Base-by-base conservation (phyloP, 2,329 filamentous ascomycete species). In the Xylariales sp. region DNA sequence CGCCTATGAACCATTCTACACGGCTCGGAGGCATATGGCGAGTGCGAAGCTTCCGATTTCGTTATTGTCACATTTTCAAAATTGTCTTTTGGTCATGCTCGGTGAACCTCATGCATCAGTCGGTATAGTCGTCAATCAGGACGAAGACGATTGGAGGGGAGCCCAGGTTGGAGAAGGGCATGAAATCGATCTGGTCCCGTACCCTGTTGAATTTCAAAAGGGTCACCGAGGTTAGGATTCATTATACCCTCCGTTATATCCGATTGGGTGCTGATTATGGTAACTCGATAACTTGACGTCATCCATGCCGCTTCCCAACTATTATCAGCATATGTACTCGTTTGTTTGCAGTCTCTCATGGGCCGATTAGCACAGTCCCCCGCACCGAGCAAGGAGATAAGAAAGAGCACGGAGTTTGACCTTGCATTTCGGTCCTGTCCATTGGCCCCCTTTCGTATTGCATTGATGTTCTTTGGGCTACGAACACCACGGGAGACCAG, bases 161-260 rank as follows among this genome's bases (percentile, higher is more conserved):
- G 16, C 23, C 16, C 14, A 18, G 43, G 43, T 49, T 43, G 50
- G 48, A 54, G 58, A 49, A 18, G 18, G 16, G 32, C 16, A 18
- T 49, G n/a, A 36, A 41, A 52, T 36, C 36, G 32, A 30, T 30
- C 43, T 28, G 36, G 12, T 41, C 62, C 60, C 62, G 62, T 57
- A 65, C 64, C 48, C 62, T 58, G 64, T 66, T 66, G 41, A 62
- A 57, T 66, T 62, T 58, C 64, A 30, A 46, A 66, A 62, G 3
- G 34, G 58, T 45, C 23, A 64, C 61, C 28, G 12, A 43, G 28
- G 28, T 56, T 41, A 10, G 39, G 39, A 41, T 41, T 1, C 39
- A 14, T 41, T 4, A 28, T n/a, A 54, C 3, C 32, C 5, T 36
- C 52, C 34, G 36, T 55, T 55, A 36, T 14, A 41, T 55, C 52